Base-by-base conservation (phyloP, 371 early-diverging fungal genomes). In the Rhizopus delemar region DNA sequence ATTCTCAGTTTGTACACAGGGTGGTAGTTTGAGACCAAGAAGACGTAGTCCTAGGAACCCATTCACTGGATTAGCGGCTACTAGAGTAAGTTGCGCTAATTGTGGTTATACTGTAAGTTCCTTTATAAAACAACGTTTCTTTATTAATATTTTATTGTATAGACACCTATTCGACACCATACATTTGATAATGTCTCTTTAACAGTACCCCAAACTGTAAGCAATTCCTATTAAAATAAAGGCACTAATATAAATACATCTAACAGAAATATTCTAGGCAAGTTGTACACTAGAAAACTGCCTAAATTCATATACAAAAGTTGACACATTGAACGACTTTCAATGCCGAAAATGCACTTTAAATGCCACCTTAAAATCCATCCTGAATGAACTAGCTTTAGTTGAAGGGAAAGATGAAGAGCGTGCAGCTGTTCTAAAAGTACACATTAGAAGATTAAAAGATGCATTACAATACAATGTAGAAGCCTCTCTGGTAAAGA, bases 121-220 rank as follows among this genome's bases (percentile, higher is more conserved):
- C 22, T 16, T n/a, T 54, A n/a, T 5, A 43, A n/a, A n/a, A 43
- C 7, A 43, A 36, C 41, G 13, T 32, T 28, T 13, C 22, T 9
- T 8, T 5, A n/a, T 32, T 2, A 11, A 11, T 31, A 11, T 35
- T 5, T 16, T 36, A 38, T 46, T 11, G 22, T 32, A n/a, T 55
- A 76, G 66, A 90, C 88, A 53, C 88, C 91, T 7, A 84, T 93
- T 52, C 83, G 92, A 29, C 93, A 93, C 57, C 87, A 90, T 64
- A 83, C 90, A 13, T 93, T 93, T 75, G 91, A 92, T 66, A 90
- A 90, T 49, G 73, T 92, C 8, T 91, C 92, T 12, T 78, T 93
- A 15, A 75, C 85, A 34, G 78, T 91, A 41, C 93, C 93, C n/a
- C 78, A 78, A 39, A 58, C 61, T 32, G 80, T 82, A 73, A 73